Evolutionary conservation across 164 flowering plant genomes (phyloP), one percentile per base, ranked within the genome.

Genomic region (Liquidambar formosana): DNA sequence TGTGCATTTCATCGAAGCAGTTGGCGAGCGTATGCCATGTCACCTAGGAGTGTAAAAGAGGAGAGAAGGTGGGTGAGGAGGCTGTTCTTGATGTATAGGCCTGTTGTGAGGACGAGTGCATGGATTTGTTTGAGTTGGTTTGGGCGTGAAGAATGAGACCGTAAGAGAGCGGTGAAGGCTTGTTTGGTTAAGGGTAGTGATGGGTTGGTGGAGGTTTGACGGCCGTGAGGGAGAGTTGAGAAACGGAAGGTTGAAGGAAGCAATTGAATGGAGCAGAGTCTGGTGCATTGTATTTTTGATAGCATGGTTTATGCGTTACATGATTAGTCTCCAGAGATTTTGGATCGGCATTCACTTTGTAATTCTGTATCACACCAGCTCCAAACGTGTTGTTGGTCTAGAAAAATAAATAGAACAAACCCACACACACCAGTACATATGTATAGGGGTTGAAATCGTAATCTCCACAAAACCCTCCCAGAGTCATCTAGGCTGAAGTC

Each of bases 1-100:
- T 78, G 63, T 73, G 84, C 84, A 84, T 76, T 75, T 78, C 77
- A 16, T 84, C 83, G 57, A n/a, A 82, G 80, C 64, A 78, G 72
- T 13, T 60, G 54, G 19, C 78, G 84, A 1, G 85, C 85, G 41
- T 82, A 80, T 3, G 33, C 10, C 77, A 82, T 74, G 65, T 78
- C 78, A 1, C 78, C 77, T 8, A 79, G 53, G 5, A 59, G 43
- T 5, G 59, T 53, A 5, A 78, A 51, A 25, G 74, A 65, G 6
- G 76, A 23, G 11, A 84, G 73, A 21, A 84, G 72, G 21, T 63
- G 73, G 27, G 80, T 76, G 45, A 82, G 21, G 66, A 81, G 85
- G 73, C 82, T 66, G 73, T 79, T 75, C 44, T 78, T 80, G 41
- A 79, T 38, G 49, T 78, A 78, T 22, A 77, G 66, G 18, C 85